Evolutionary conservation across 2,329 filamentous ascomycete genomes (phyloP), one percentile per base, ranked within the genome.

Genomic region (Alternaria solani): DNA sequence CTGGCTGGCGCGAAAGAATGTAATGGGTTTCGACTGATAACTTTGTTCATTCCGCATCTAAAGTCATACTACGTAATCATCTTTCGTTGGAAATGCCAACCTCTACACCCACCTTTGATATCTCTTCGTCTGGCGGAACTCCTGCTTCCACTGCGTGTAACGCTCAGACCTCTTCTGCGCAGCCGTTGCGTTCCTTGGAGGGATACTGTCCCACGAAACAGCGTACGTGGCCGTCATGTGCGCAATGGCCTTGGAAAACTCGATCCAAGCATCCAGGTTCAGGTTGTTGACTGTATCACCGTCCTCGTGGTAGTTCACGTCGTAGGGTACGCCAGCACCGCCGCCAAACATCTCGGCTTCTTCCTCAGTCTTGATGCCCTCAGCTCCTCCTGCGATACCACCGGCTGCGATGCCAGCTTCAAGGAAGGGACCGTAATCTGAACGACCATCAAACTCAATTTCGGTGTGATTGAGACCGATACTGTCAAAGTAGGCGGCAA

Each of bases 391-490:
- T 55, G 91, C 90, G 62, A 94, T 87, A 30, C 91, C 91, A 25
- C 91, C 91, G 1, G 87, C 87, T 0, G 91, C 89, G 42, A 94
- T 92, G 3, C 89, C 89, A 57, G 86, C 84, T 36, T 87, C 84
- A 70, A 93, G 89, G 81, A 94, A 94, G 1, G 87, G 89, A 51
- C 89, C 90, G 69, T 94, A 94, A 78, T 95, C 92, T 64, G 89
- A 92, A 59, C 91, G 88, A 7, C 91, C 91, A 68, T 93, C 89
- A 66, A 95, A 94, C 2, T 87, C 86, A 28, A 91, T 91, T 59
- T 90, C 87, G 0, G 87, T 90, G 74, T 88, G 72, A 59, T 74
- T 73, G 9, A 74, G 63, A 3, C 70, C 67, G 11, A 72, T 67
- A 53, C 72, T 72, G 43, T 73, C 64, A 42, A 76, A 76, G 62